Percentiles rank a stretch among this genome's conserved stretches.
phyloP scores from a whole-genome alignment of 2,329 filamentous ascomycete species.

The Mycosphaerelloides madeirae region DNA sequence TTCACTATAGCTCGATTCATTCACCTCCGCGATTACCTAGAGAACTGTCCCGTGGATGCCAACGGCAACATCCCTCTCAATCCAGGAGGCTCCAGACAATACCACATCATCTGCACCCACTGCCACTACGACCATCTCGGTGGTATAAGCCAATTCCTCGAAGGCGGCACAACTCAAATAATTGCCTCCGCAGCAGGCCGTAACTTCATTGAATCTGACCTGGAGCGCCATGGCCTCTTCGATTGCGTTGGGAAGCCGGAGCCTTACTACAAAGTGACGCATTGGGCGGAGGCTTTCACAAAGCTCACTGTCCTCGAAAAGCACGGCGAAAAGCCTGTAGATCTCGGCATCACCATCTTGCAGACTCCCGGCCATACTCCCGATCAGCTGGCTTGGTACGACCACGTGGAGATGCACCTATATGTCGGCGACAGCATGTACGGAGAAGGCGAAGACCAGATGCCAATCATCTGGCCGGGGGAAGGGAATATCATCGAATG shows the following conservation, averaged over 20 bases:
- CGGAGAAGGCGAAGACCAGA: slow-evolving; percentile 32
- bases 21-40: slow-evolving; percentile 40
- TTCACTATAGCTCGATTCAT: slow-evolving; percentile 20
- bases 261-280: slow-evolving; percentile 39
- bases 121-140: slow-evolving; percentile 45
- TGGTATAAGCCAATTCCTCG: slow-evolving; percentile 36
- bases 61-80: slow-evolving; percentile 39
- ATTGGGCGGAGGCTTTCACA: slow-evolving; percentile 40
- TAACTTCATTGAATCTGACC: slow-evolving; percentile 39
- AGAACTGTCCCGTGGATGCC: slow-evolving; percentile 35
- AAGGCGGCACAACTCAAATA: slow-evolving; percentile 24
- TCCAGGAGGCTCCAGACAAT: slow-evolving; percentile 27
- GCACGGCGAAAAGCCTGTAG: slow-evolving; percentile 1
- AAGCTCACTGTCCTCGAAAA: slow-evolving; percentile 22
- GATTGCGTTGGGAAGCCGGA: slow-evolving; percentile 34
- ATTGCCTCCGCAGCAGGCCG: slow-evolving; percentile 35
- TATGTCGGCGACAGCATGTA: slow-evolving; percentile 48
- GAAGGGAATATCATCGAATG: slow-evolving; percentile 38
- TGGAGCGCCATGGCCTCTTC: slow-evolving; percentile 40
- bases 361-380: slow-evolving; percentile 47
- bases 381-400: slow-evolving; percentile 44
- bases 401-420: slow-evolving; percentile 39
- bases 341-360: slow-evolving; percentile 39
- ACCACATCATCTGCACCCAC: slow-evolving; percentile 44
- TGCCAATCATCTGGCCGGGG: slow-evolving; percentile 38